These are phyloP conservation scores for Herpetomonas samuelpessoai DNA, from an alignment of 208 protist genomes.

Conservation along the genomic window DNA sequence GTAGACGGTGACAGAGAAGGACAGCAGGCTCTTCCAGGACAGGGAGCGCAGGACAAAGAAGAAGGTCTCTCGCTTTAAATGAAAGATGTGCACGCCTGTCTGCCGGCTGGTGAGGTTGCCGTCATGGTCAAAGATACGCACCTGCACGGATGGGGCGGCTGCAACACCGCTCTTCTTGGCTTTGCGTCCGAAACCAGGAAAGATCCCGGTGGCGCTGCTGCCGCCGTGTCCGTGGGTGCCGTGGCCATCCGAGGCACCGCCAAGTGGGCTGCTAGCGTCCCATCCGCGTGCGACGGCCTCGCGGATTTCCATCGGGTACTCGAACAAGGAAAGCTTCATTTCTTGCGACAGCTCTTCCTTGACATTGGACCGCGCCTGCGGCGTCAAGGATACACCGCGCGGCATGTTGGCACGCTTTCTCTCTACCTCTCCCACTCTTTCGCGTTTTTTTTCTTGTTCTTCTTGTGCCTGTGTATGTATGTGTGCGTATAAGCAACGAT, in stretches of 20 bases:
- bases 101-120: conserved; percentile 53
- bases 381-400: conserved; percentile 38
- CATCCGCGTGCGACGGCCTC: not conserved
- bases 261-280: not conserved
- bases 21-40: conserved; percentile 50
- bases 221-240: too few relatives aligned
- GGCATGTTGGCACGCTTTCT: too few relatives aligned
- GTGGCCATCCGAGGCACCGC: not conserved
- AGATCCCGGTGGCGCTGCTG: not conserved
- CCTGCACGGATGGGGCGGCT: conserved; percentile 7
- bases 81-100: conserved; percentile 62
- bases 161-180: too few relatives aligned
- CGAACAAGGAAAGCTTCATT: conserved; percentile 33
- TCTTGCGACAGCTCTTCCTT: conserved; percentile 29
- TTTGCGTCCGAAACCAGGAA: not conserved
- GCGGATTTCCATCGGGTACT: not conserved
- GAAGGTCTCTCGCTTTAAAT: conserved; percentile 57
- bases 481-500: too few relatives aligned
- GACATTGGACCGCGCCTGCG: conserved; percentile 19
- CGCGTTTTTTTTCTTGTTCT: too few relatives aligned
- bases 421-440: too few relatives aligned
- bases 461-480: too few relatives aligned
- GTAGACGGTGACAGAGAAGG: conserved; percentile 65
- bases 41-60: conserved; percentile 70
- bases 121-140: conserved; percentile 73